phyloP scores from a whole-genome alignment of 352 stramenopile species.

The Thalassiosira hispida region DNA sequence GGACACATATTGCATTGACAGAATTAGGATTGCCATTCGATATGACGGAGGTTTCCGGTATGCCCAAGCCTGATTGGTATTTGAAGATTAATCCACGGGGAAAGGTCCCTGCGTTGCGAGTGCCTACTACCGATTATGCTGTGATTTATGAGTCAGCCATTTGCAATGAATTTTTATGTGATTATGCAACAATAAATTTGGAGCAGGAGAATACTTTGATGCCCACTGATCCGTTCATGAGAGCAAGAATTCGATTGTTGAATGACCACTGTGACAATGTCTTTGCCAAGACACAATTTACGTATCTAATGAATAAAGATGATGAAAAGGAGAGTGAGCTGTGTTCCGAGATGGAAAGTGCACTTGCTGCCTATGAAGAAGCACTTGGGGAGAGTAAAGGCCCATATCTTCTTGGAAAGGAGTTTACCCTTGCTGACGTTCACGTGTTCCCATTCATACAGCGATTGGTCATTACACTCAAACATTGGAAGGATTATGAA shows the following conservation, averaged over 20 bases:
- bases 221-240: slow-evolving; percentile 35
- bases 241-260: slow-evolving; percentile 55
- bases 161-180: slow-evolving; percentile 65
- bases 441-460: slow-evolving; percentile 64
- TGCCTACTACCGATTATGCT: slow-evolving; percentile 41
- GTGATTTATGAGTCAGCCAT: slow-evolving; percentile 61
- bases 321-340: slow-evolving; percentile 39
- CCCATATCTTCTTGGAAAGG: slow-evolving; percentile 51
- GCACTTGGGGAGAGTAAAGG: slow-evolving; percentile 39
- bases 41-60: slow-evolving; percentile 41
- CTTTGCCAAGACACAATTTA: slow-evolving; percentile 56
- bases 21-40: slow-evolving; percentile 63
- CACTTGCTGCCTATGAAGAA: slow-evolving; percentile 46
- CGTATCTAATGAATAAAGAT: slow-evolving; percentile 67
- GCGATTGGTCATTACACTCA: slow-evolving; percentile 47
- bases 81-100: slow-evolving; percentile 61
- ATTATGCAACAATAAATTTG: slow-evolving; percentile 41
- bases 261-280: slow-evolving; percentile 65
- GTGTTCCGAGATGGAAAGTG: slow-evolving; percentile 50
- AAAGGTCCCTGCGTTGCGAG: slow-evolving; percentile 54
- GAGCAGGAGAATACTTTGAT: slow-evolving; percentile 16
- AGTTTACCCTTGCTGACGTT: slow-evolving; percentile 60
- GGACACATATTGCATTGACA: slow-evolving; percentile 53
- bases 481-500: slow-evolving; percentile 62
- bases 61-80: slow-evolving; percentile 59